Evolutionary conservation across 495 filamentous ascomycete genomes (phyloP), one percentile per base, ranked within the genome.

Genomic region (Annulohypoxylon bovei): DNA sequence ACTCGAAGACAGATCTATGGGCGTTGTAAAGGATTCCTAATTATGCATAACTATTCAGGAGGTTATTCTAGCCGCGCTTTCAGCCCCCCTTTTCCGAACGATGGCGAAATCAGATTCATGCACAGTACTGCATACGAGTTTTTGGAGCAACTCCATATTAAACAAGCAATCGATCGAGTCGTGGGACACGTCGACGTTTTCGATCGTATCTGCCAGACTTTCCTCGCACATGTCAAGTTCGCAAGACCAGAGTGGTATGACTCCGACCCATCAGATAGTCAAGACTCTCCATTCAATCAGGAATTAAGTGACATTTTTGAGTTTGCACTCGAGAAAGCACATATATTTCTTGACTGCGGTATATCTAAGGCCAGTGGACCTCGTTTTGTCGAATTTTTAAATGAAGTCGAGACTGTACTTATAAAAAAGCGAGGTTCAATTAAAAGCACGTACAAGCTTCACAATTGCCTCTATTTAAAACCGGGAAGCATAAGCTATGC

Each of bases 81-180:
- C 12, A 11, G 44, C 1, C 28, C n/a, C 11, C 35, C 22, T 40
- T 14, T 20, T 6, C n/a, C 39, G 16, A 32, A 54, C 35, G 47
- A 61, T 33, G 46, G 46, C 2, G 23, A 20, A 22, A 46, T 68
- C 4, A 20, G 47, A 37, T 61, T 54, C 18, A 67, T 67, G 65
- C 65, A 67, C 30, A 67, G 65, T 23, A 67, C 65, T 4, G 56
- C 25, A 0, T 25, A 54, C 23, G 65, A 67, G 20, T 67, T 67
- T 28, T 37, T 67, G 27, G 44, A 61, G 1, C n/a, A 55, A 27
- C 23, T 4, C 8, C 44, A 27, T 14, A 14, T 49, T 0, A 49
- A 49, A 49, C 20, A 49, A 12, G 11, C 4, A 7, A 49, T 49
- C 4, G 44, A 49, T 49, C 44, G 9, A n/a, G 12, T 25, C 8